phyloP scores from a whole-genome alignment of 176 grass and related monocot species.

The Carex pumila region DNA sequence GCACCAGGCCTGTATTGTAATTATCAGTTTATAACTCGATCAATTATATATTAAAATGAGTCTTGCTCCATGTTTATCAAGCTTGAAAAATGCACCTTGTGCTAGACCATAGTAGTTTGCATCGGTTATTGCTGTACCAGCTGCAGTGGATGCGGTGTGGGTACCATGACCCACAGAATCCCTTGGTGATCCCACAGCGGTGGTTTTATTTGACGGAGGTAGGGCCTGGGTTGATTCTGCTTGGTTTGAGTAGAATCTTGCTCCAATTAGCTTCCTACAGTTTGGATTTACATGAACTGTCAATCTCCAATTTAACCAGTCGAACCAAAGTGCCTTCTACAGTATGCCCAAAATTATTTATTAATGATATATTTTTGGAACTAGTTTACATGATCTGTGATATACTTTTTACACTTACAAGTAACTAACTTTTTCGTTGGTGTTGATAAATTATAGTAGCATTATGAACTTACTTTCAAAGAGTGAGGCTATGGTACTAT shows the following conservation, averaged over 20 bases:
- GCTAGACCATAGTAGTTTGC: constrained; percentile 76
- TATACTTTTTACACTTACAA: not conserved
- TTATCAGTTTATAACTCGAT: not conserved
- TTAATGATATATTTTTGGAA: not conserved
- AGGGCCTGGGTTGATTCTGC: constrained; percentile 22
- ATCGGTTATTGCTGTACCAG: constrained; percentile 39
- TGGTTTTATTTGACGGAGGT: constrained; percentile 20
- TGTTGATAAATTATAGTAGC: not conserved
- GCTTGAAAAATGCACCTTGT: constrained; percentile 14
- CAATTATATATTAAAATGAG: not conserved
- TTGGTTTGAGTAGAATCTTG: constrained; percentile 59
- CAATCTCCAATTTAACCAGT: not conserved
- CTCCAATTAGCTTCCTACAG: constrained; percentile 89
- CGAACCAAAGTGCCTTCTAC: not conserved
- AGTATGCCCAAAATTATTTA: not conserved
- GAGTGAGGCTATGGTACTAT: too few species aligned
- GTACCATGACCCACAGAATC: constrained; percentile 83
- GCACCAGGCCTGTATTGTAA: not conserved
- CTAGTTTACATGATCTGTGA: not conserved
- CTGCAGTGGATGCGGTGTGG: constrained; percentile 82
- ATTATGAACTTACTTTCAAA: too few species aligned
- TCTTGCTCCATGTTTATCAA: not conserved
- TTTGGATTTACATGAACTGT: not conserved
- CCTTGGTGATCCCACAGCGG: constrained; percentile 36
- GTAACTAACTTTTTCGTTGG: too few species aligned